phyloP scores from a whole-genome alignment of 2,329 filamentous ascomycete genomes.

The Pochonia chlamydosporia region DNA sequence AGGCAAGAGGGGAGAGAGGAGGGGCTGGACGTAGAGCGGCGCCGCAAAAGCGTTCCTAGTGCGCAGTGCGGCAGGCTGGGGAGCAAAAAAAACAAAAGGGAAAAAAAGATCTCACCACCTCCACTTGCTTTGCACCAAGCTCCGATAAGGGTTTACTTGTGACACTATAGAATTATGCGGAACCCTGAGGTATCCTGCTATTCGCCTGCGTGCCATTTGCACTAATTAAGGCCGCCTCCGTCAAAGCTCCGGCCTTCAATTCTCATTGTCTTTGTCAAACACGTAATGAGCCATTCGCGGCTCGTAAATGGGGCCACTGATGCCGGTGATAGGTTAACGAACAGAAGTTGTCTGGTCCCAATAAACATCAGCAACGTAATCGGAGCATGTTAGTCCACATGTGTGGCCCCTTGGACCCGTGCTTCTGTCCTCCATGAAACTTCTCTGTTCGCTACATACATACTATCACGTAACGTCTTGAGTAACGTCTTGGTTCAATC shows the following conservation, averaged over 20 bases:
- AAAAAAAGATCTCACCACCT: constrained; percentile 16
- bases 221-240: background rate
- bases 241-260: constrained; percentile 1
- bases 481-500: background rate
- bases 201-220: background rate
- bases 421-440: too few species aligned
- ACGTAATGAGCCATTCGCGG: constrained; percentile 13
- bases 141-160: constrained; percentile 8
- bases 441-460: too few species aligned
- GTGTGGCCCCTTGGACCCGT: too few species aligned
- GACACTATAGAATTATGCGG: background rate
- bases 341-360: too few species aligned
- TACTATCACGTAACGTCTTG: background rate
- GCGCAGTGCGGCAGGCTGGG: background rate
- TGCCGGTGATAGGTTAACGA: background rate
- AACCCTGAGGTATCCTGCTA: background rate
- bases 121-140: too few species aligned
- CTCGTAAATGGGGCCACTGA: background rate
- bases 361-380: too few species aligned
- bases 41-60: background rate
- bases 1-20: background rate
- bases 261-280: constrained; percentile 14
- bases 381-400: too few species aligned
- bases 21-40: background rate
- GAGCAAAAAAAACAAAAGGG: constrained; percentile 7